Percentiles rank a stretch among this genome's conserved stretches.
Conservation (phyloP, 2,329 filamentous ascomycete species). For the Curvularia spicifera region DNA sequence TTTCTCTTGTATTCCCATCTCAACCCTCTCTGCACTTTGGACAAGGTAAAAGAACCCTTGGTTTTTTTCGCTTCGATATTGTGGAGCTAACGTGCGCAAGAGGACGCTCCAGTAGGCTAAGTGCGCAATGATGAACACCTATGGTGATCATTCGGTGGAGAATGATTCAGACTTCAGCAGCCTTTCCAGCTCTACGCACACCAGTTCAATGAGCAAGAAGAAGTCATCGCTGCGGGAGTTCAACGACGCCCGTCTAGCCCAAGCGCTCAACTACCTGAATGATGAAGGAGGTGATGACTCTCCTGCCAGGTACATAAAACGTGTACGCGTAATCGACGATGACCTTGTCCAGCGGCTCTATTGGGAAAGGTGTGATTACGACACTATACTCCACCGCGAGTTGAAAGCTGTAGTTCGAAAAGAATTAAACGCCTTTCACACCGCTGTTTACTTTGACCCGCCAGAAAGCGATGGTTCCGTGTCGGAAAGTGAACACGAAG, state of each 20-base stretch:
- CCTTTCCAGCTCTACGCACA: conserved; percentile 14
- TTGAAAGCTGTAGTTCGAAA: conserved; percentile 30
- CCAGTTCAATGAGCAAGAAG: conserved; percentile 7
- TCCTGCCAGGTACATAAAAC: conserved; percentile 24
- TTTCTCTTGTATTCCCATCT: background rate
- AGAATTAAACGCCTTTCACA: conserved; percentile 24
- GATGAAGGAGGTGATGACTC: conserved; percentile 32
- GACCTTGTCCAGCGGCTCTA: conserved; percentile 30
- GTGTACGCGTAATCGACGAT: conserved; percentile 36
- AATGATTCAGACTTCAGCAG: conserved; percentile 13
- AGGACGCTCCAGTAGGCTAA: background rate
- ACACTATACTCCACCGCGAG: conserved; percentile 29
- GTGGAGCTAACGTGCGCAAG: conserved; percentile 4
- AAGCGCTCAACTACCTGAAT: conserved; percentile 39
- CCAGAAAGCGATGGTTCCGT: conserved; percentile 13
- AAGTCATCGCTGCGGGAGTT: conserved; percentile 13
- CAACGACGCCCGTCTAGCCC: conserved; percentile 33
- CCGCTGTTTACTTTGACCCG: conserved; percentile 12
- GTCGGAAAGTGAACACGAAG: background rate
- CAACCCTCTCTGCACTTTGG: background rate
- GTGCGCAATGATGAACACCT: conserved; percentile 13
- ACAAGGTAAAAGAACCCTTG: background rate
- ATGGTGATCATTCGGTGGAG: background rate
- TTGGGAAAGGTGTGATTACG: conserved; percentile 21
- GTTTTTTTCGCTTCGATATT: conserved; percentile 15